Evolutionary conservation across 441 rosid species (phyloP).

Genomic region (Erysimum pusillum): DNA sequence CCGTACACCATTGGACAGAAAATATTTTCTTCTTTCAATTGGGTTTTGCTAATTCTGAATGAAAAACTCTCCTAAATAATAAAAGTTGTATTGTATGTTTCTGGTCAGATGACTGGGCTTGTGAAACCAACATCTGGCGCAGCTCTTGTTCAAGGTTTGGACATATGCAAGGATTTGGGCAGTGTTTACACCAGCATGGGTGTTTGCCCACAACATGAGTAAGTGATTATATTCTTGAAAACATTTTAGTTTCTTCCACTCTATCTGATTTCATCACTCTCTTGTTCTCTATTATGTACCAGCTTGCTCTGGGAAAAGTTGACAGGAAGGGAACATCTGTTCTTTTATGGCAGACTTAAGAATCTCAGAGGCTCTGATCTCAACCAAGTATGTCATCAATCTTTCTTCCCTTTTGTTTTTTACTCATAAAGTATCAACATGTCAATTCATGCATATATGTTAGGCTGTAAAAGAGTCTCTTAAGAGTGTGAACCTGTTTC

Average conservation of each 20-base stretch:
- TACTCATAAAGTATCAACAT: too few relatives aligned
- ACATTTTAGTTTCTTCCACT: constrained; percentile 1
- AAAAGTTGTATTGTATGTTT: constrained; percentile 2
- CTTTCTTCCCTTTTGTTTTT: too few relatives aligned
- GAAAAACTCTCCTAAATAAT: not conserved
- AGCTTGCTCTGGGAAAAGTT: constrained; percentile 96
- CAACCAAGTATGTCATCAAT: constrained; percentile 50
- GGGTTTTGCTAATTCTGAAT: not conserved
- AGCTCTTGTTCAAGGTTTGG: constrained; percentile 79
- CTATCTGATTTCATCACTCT: constrained; percentile 7
- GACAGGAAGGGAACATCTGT: constrained; percentile 91
- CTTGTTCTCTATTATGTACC: constrained; percentile 26
- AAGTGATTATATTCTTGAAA: not conserved
- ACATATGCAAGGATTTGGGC: constrained; percentile 74
- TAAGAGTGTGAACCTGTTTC: constrained; percentile 72
- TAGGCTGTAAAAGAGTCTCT: constrained; percentile 98
- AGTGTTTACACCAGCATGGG: constrained; percentile 91
- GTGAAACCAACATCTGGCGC: constrained; percentile 84
- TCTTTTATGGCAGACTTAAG: constrained; percentile 96
- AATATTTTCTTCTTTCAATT: not conserved
- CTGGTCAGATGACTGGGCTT: constrained; percentile 88
- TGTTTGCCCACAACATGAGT: constrained; percentile 98
- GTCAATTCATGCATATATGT: too few relatives aligned
- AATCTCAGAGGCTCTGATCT: constrained; percentile 83
- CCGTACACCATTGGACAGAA: constrained; percentile 36